Evolutionary conservation across 495 filamentous ascomycete species (phyloP).

Genomic region (Neurospora tetraspora): DNA sequence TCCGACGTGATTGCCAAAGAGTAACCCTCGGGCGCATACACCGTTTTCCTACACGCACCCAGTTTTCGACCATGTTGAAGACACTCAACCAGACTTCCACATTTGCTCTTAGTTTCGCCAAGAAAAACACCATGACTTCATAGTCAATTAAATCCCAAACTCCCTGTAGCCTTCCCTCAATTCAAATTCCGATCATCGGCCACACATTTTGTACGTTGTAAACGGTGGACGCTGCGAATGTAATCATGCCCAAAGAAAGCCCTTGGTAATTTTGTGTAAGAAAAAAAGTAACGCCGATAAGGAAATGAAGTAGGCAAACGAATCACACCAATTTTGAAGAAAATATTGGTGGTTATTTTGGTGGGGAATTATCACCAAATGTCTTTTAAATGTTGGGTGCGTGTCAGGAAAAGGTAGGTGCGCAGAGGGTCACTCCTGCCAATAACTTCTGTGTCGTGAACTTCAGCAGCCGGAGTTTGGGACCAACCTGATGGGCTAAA

Average conservation of each 20-base stretch:
- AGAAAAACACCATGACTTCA: accelerated
- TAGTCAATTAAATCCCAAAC: neutral
- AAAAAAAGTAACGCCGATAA: neutral
- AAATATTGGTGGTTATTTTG: too few relatives aligned
- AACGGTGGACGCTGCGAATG: neutral
- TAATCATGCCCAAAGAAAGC: neutral
- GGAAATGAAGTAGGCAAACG: neutral
- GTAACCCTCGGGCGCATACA: neutral
- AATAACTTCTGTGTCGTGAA: too few relatives aligned
- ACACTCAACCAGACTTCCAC: neutral
- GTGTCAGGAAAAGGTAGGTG: neutral
- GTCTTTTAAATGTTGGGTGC: neutral
- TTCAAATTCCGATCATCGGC: neutral
- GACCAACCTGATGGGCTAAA: too few relatives aligned
- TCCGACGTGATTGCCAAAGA: neutral
- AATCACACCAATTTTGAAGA: neutral
- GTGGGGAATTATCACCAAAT: neutral
- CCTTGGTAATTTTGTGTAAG: neutral
- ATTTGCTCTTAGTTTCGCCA: neutral
- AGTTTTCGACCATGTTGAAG: neutral
- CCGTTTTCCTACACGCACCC: neutral
- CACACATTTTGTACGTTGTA: neutral
- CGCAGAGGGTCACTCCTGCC: neutral
- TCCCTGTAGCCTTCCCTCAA: accelerated
- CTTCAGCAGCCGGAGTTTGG: too few relatives aligned